These are phyloP conservation scores for Diversispora epigaea DNA, from an alignment of 192 early-diverging fungal species.

Conservation along the genomic window DNA sequence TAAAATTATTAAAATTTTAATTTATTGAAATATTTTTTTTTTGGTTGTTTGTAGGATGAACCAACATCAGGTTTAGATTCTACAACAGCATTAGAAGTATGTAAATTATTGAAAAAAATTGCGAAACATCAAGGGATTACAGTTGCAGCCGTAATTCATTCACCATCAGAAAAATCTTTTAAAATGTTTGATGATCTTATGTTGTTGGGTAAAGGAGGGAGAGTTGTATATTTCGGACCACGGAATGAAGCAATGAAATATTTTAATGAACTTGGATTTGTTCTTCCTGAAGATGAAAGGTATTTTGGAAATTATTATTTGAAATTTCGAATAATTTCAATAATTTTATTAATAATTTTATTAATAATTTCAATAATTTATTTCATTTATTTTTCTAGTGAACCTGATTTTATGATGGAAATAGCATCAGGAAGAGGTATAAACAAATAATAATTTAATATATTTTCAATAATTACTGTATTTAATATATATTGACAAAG, in stretches of 20 bases:
- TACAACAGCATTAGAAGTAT: slow-evolving; percentile 64
- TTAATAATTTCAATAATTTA: too few relatives aligned
- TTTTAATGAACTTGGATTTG: slow-evolving; percentile 53
- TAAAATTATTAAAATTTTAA: too few relatives aligned
- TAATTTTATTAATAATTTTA: too few relatives aligned
- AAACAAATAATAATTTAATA: too few relatives aligned
- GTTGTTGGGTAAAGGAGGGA: slow-evolving; percentile 69
- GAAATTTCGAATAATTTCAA: too few relatives aligned
- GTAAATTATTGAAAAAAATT: slow-evolving; percentile 55
- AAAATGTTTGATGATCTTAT: slow-evolving; percentile 70
- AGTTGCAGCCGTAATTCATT: slow-evolving; percentile 74
- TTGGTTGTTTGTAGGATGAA: slow-evolving; percentile 47
- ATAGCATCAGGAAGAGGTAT: slow-evolving; percentile 53
- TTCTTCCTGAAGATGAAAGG: slow-evolving; percentile 34
- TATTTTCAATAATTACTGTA: too few relatives aligned
- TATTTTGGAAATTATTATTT: not conserved
- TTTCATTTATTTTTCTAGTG: too few relatives aligned
- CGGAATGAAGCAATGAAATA: slow-evolving; percentile 47
- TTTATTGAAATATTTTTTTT: not conserved
- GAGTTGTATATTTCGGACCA: slow-evolving; percentile 64
- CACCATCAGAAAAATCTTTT: slow-evolving; percentile 63
- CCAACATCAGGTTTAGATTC: slow-evolving; percentile 73
- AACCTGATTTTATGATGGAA: slow-evolving; percentile 66
- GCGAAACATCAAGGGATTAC: slow-evolving; percentile 59
- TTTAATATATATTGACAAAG: too few relatives aligned